phyloP scores from a whole-genome alignment of 140 eudicot species.

The Senecio squalidus region DNA sequence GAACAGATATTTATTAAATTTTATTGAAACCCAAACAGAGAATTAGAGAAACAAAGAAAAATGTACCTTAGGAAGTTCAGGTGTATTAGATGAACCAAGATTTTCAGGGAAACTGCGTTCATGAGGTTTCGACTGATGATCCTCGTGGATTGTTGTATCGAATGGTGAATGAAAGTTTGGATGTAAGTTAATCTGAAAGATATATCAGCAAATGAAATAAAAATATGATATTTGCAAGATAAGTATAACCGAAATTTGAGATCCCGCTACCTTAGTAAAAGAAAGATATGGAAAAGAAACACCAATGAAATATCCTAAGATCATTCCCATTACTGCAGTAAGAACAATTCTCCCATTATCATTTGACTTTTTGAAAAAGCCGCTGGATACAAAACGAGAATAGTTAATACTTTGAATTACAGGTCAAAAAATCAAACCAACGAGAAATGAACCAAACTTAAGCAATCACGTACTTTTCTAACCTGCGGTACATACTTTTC shows the following conservation, averaged over 20 bases:
- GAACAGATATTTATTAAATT: neutral
- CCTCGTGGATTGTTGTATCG: slow-evolving; percentile 42
- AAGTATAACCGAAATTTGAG: neutral
- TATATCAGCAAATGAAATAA: slow-evolving; percentile 5
- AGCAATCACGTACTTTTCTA: slow-evolving; percentile 15
- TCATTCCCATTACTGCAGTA: slow-evolving; percentile 75
- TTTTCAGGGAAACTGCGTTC: slow-evolving; percentile 77
- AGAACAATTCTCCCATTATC: slow-evolving; percentile 64
- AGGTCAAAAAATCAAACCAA: neutral
- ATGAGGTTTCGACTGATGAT: slow-evolving; percentile 21
- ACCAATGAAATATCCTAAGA: slow-evolving; percentile 82
- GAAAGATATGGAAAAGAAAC: slow-evolving; percentile 86
- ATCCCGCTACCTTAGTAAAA: slow-evolving; percentile 57
- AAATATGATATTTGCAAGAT: slow-evolving; percentile 2
- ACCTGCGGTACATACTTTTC: slow-evolving; percentile 46
- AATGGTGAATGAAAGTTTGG: slow-evolving; percentile 44
- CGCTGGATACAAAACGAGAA: slow-evolving; percentile 37
- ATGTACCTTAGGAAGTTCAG: slow-evolving; percentile 62
- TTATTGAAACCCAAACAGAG: neutral
- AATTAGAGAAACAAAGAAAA: neutral
- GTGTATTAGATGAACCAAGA: slow-evolving; percentile 76
- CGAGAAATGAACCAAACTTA: neutral
- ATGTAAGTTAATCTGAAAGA: slow-evolving; percentile 59
- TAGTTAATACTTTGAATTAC: too few relatives aligned
- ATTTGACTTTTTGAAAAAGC: slow-evolving; percentile 63